Conservation (phyloP, 352 stramenopile genomes). For the Elongisporangium senticosum region DNA sequence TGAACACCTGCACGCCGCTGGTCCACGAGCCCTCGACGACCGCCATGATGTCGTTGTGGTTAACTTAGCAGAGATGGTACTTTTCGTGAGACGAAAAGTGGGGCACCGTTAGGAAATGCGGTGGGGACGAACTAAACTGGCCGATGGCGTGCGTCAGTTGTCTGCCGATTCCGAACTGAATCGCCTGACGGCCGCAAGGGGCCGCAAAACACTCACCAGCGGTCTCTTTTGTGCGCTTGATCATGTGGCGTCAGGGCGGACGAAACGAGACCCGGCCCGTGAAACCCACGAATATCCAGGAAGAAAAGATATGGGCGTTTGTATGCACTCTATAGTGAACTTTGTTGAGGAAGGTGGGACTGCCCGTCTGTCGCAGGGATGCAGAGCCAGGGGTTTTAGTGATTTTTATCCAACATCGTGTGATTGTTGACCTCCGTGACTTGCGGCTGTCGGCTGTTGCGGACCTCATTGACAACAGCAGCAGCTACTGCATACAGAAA, state of each 20-base stretch:
- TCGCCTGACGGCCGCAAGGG: not conserved
- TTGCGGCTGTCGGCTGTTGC: not conserved
- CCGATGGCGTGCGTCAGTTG: not conserved
- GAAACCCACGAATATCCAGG: not conserved
- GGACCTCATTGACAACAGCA: no score
- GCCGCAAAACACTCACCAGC: no score
- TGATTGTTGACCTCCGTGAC: not conserved
- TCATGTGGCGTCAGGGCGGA: not conserved
- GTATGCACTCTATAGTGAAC: not conserved
- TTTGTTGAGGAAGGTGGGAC: not conserved
- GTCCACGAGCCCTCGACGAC: not conserved
- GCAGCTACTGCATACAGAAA: no score
- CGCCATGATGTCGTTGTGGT: slow-evolving; percentile 5
- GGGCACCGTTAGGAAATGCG: not conserved
- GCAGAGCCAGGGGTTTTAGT: not conserved
- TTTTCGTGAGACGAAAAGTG: not conserved
- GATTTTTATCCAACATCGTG: not conserved
- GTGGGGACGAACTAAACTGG: not conserved
- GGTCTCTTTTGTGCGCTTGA: not conserved
- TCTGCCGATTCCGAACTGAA: not conserved
- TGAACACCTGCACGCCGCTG: slow-evolving; percentile 71
- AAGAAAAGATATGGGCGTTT: not conserved
- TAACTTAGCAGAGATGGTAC: not conserved
- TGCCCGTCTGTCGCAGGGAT: not conserved
- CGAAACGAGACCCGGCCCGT: not conserved